Base-by-base conservation (phyloP, 768 basidiomycete genomes). In the Calvatia gigantea region DNA sequence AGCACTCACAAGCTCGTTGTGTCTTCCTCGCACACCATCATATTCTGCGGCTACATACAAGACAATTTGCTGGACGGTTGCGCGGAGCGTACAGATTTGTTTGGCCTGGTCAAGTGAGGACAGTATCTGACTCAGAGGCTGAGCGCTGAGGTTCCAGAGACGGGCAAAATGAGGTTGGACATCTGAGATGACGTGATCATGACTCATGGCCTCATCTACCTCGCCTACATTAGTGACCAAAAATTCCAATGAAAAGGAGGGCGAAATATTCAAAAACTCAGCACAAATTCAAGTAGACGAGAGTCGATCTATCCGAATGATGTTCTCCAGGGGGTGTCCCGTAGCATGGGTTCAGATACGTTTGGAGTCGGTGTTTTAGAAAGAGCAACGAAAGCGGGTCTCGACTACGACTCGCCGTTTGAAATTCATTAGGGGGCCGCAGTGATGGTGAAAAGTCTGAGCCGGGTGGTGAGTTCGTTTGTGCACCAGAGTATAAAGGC, bases 321-420 rank as follows among this genome's bases (percentile, higher is more conserved):
- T 87, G 80, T 62, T 87, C 91, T 2, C 61, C 81, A 14, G 88
- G 86, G 21, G 91, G 93, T 63, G 87, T 94, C 9, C 71, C 90
- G 27, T 84, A 80, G 70, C 80, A 76, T 47, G 93, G 96, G 55
- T 79, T 94, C 23, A 65, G 81, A 28, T 75, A 73, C 2, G 73
- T 94, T 97, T 2, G 92, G 91, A 1, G 51, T 71, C 43, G 81
- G 83, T 14, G 71, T 70, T 6, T 82, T 87, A 0, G 76, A 82
- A 25, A 66, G 70, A 12, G 73, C 81, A 4, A 65, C 80, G 2
- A 73, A 73, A 21, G 73, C 76, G 0, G 79, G 79, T 5, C 67
- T 65, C 9, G 83, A 86, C 51, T 80, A 80, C 62, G 74, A 83
- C 11, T 69, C 83, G 14, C 91, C 85, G 0, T 85, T 88, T 53